Base-by-base conservation (phyloP, 202 grass and related monocot species). In the Bolboschoenoplectus hybrid region DNA sequence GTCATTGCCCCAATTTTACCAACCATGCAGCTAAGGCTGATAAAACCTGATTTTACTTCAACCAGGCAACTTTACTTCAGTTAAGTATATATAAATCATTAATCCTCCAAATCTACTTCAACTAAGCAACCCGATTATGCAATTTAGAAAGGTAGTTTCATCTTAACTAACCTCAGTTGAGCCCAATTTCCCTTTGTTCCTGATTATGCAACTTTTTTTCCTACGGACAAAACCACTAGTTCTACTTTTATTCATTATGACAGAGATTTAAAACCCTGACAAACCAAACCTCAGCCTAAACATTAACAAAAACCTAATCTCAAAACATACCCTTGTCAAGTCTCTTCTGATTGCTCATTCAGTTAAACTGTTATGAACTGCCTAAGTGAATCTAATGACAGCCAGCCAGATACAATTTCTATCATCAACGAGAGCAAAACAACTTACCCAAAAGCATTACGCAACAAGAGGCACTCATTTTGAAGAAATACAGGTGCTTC, bases 401-500 rank as follows among this genome's bases (percentile, higher is more conserved):
- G 74, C 56, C 5, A 13, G 6, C 7, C 10, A 34, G 17, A 79
- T 60, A 79, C 35, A 41, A 79, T 36, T 43, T 41, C 7, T 0
- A 73, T 49, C 35, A 58, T 58, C 52, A 58, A 56, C 7, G 40
- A 60, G 6, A 19, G 41, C 53, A 66, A 58, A 65, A 49, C 51
- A 86, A 91, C 85, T 91, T 81, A 99, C 97, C 90, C 88, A 76
- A 99, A 99, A 89, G 93, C 87, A 85, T 88, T 87, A 89, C 97
- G 87, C 89, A 99, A 86, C 74, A 99, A 71, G 2, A 88, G 85
- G 73, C 97, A 98, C 83, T 98, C 97, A 81, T 94, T 98, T 88
- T 98, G 88, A 44, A 98, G 89, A 91, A 98, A 98, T 87, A 86
- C 17, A 17, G 97, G 97, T 87, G 97, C 97, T 91, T 99, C 97